A percentile compares a stretch with the other conserved stretches of the same genome.
phyloP scores from a whole-genome alignment of 2,329 filamentous ascomycete genomes.

The Aspergillus pseudoglaucus region DNA sequence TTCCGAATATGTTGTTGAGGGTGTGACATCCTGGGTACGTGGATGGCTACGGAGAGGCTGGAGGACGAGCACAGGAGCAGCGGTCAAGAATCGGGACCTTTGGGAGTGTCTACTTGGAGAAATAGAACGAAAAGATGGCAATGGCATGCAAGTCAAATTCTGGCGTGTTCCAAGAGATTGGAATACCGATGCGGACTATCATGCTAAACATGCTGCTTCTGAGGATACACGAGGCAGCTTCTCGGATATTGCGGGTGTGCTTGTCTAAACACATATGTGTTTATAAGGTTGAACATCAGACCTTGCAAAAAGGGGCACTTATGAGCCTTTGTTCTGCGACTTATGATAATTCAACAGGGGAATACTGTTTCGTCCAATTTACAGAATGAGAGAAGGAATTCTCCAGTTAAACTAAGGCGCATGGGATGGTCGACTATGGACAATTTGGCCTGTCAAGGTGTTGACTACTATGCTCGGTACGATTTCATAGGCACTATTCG shows the following conservation, averaged over 20 bases:
- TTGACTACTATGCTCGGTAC: too few relatives aligned
- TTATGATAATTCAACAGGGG: not conserved
- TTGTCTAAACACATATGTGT: not conserved
- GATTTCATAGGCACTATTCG: too few relatives aligned
- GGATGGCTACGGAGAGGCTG: slow-evolving; percentile 44
- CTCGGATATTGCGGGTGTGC: not conserved
- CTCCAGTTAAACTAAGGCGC: not conserved
- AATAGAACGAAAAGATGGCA: slow-evolving; percentile 23
- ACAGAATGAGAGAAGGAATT: not conserved
- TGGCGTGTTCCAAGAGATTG: slow-evolving; percentile 43
- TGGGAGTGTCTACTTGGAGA: slow-evolving; percentile 46
- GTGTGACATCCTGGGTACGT: slow-evolving; percentile 39
- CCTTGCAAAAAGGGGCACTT: not conserved
- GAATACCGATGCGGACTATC: slow-evolving; percentile 33
- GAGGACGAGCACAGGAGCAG: slow-evolving; percentile 26
- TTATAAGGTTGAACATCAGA: not conserved
- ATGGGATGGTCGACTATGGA: not conserved
- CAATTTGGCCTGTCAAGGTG: not conserved
- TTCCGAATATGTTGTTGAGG: slow-evolving; percentile 46
- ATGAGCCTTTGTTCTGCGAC: not conserved
- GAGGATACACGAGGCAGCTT: not conserved
- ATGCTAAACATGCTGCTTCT: not conserved
- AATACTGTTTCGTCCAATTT: not conserved
- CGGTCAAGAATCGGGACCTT: slow-evolving; percentile 48
- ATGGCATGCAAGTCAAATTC: slow-evolving; percentile 37